A percentile compares a stretch with the other conserved stretches of the same genome.
Evolutionary conservation across 2,329 filamentous ascomycete genomes (phyloP).

Genomic region (Phialemonium atrogriseum): DNA sequence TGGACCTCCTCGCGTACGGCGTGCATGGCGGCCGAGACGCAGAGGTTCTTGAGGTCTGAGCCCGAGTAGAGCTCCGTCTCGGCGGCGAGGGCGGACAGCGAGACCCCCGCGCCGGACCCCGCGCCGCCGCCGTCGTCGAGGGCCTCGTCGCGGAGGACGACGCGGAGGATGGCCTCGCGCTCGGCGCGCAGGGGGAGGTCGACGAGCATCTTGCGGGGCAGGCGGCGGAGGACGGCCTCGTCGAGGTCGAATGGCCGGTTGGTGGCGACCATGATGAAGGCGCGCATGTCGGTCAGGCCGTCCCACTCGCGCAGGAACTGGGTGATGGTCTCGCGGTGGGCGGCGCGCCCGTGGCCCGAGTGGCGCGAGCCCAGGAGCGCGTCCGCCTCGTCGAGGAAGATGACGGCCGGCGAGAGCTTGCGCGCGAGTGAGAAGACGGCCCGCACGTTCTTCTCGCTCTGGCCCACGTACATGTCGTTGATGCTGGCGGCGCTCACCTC

Average conservation of each 20-base stretch:
- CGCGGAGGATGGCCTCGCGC: conserved; percentile 54
- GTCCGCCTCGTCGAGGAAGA: conserved; percentile 97
- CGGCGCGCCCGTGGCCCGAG: conserved; percentile 55
- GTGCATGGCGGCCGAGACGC: conserved; percentile 70
- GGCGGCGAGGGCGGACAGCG: conserved; percentile 53
- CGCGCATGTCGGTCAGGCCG: conserved; percentile 70
- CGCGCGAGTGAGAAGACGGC: conserved; percentile 87
- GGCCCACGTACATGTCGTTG: conserved; percentile 93
- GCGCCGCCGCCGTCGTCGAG: conserved; percentile 48
- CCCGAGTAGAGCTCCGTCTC: conserved; percentile 72
- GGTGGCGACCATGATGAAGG: conserved; percentile 97
- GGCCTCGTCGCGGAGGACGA: conserved; percentile 61
- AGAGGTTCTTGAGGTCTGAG: conserved; percentile 76
- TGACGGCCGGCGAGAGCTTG: conserved; percentile 83
- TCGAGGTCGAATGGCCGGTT: conserved; percentile 95
- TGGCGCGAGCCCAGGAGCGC: conserved; percentile 77
- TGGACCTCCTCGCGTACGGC: conserved; percentile 67
- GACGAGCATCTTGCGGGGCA: conserved; percentile 65
- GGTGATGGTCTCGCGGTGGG: conserved; percentile 85
- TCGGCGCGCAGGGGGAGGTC: conserved; percentile 60
- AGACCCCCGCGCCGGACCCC: too few species aligned
- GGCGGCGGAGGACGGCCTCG: conserved; percentile 70
- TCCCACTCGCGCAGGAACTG: conserved; percentile 98
- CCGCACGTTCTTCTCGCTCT: conserved; percentile 91
- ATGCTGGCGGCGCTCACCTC: conserved; percentile 87